Evolutionary conservation across 768 basidiomycete genomes (phyloP).

Genomic region (Podaxis sp.): DNA sequence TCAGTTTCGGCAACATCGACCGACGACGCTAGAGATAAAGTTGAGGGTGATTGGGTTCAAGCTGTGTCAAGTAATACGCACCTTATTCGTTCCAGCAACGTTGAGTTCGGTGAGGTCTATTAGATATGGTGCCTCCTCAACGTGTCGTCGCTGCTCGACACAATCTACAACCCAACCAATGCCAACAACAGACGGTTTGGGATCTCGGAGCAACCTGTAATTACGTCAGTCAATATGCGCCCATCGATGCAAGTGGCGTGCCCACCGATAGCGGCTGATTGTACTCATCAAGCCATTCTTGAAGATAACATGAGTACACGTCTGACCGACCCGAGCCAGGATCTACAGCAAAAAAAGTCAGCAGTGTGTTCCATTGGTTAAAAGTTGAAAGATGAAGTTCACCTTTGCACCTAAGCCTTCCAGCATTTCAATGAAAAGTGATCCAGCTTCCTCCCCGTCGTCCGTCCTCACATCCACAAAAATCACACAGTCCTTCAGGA

Average conservation of each 20-base stretch:
- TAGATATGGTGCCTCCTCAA: slow-evolving; percentile 66
- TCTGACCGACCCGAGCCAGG: slow-evolving; percentile 63
- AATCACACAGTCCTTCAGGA: slow-evolving; percentile 72
- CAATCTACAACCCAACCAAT: slow-evolving; percentile 92
- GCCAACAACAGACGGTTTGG: slow-evolving; percentile 72
- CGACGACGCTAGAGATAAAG: slow-evolving; percentile 55
- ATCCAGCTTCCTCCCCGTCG: slow-evolving; percentile 78
- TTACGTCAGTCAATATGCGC: background rate
- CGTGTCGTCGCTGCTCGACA: slow-evolving; percentile 60
- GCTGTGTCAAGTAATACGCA: slow-evolving; percentile 22
- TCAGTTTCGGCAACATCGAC: slow-evolving; percentile 68
- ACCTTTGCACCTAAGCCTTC: slow-evolving; percentile 81
- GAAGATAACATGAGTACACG: slow-evolving; percentile 82
- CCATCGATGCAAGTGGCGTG: slow-evolving; percentile 7
- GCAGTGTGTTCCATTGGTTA: background rate
- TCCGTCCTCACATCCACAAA: slow-evolving; percentile 90
- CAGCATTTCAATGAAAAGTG: slow-evolving; percentile 82
- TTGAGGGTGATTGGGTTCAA: slow-evolving; percentile 1
- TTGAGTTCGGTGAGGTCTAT: slow-evolving; percentile 64
- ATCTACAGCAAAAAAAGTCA: slow-evolving; percentile 38
- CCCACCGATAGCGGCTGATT: slow-evolving; percentile 66
- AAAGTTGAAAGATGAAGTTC: slow-evolving; percentile 20
- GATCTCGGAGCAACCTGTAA: slow-evolving; percentile 60
- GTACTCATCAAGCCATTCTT: slow-evolving; percentile 83
- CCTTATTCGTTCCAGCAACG: slow-evolving; percentile 65